Evolutionary conservation across 441 rosid genomes (phyloP).

Genomic region (Pelargonium australe): DNA sequence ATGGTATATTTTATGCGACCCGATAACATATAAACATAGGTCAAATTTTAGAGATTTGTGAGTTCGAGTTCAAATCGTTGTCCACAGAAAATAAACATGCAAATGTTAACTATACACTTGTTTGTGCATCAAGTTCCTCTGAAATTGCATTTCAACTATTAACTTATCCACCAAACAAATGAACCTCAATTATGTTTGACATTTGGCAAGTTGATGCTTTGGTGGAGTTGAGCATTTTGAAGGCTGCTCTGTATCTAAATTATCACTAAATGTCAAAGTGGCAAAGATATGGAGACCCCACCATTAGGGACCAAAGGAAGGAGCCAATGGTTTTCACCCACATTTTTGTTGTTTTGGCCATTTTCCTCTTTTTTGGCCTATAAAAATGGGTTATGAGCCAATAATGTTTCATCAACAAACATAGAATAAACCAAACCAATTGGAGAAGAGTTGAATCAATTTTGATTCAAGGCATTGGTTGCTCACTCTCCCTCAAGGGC

Average conservation of each 20-base stretch:
- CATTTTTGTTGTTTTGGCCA: not conserved
- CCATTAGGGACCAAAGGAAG: not conserved
- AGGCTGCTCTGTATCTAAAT: not conserved
- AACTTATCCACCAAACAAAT: not conserved
- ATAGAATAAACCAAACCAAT: not conserved
- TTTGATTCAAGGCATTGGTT: slow-evolving; percentile 2
- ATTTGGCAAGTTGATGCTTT: not conserved
- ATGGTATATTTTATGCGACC: too few species aligned
- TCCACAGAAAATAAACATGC: too few species aligned
- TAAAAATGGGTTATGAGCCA: not conserved
- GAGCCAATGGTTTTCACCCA: not conserved
- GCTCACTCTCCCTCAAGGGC: slow-evolving; percentile 15
- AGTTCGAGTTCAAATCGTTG: too few species aligned
- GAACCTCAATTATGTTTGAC: not conserved
- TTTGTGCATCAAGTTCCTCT: too few species aligned
- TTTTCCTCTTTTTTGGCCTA: not conserved
- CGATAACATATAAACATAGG: too few species aligned
- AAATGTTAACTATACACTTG: too few species aligned
- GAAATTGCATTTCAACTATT: too few species aligned
- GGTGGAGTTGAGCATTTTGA: not conserved
- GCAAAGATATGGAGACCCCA: slow-evolving; percentile 9
- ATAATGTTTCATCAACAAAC: not conserved
- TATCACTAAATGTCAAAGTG: not conserved
- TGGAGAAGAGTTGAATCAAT: not conserved
- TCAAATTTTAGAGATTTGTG: too few species aligned